Evolutionary conservation across 768 basidiomycete genomes (phyloP), one percentile per base, ranked within the genome.

Genomic region (Amanita thiersii): DNA sequence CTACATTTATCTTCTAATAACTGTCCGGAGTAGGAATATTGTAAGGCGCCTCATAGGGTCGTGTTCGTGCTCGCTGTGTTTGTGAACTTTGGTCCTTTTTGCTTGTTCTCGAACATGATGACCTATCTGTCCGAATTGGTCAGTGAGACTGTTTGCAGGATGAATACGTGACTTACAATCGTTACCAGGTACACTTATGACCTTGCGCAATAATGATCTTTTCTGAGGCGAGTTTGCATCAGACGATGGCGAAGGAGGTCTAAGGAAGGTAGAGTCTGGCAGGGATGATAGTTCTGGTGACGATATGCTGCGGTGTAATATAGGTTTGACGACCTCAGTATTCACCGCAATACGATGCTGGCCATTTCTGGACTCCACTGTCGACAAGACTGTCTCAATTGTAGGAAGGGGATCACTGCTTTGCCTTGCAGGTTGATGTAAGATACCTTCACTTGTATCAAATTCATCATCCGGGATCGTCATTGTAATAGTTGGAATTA

Each of bases 1-100:
- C n/a, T 39, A 39, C 17, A 26, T 26, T 28, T 20, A 17, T 39
- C 21, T 6, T 19, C 14, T n/a, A 24, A 38, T 25, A 25, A 1
- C 14, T 14, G 12, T 20, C n/a, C 2, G 79, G 79, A 4, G 66
- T 59, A 14, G 75, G 70, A 50, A 75, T 72, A 57, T 76, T 79
- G 52, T 77, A 80, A 1, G 79, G 77, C 3, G 77, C 77, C 44
- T 74, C 72, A 48, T 81, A 83, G 2, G 80, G 79, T 37, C 75
- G 64, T 1, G 79, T 81, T 5, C 70, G 69, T n/a, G 38, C 19
- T 23, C 70, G 55, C 15, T 62, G 50, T 0, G 59, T 52, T 37
- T 58, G 55, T 2, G 64, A 60, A 31, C 58, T 58, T 47, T 65
- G 6, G 12, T 15, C 10, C 40, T 37, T 42, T 43, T 37, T 25